Evolutionary conservation across 1,284 basidiomycete genomes (phyloP), one percentile per base, ranked within the genome.

Genomic region (Boletus putidus): DNA sequence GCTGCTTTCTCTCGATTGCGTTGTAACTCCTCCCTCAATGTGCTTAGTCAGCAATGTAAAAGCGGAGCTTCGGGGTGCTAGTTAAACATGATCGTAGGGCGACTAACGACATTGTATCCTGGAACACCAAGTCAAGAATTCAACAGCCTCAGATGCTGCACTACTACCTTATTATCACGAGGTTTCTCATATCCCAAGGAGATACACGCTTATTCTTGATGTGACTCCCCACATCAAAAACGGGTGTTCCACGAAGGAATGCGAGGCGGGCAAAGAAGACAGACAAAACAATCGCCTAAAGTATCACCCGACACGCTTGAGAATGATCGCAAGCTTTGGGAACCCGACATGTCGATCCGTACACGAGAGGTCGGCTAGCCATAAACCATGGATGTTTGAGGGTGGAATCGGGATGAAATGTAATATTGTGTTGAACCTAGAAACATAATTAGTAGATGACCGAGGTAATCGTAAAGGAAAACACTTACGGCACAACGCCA

Each of bases 221-320:
- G 27, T 70, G 68, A 53, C 16, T 59, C 56, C n/a, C 23, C 44
- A 6, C 47, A 43, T 25, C 71, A 65, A 43, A 67, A 62, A 10
- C 57, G 59, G 15, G 71, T 66, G 29, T 53, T 61, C 68, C 71
- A 73, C 23, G 70, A 72, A 43, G 70, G 70, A 46, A 70, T 63
- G 16, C 67, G 60, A 51, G 68, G 66, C 49, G 70, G 68, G 42
- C 71, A 70, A 39, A 55, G 58, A 33, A 70, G 70, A 47, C 68
- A 70, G 44, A 65, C 35, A 47, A 60, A 67, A 44, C 70, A 60
- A 47, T 67, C 65, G 10, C 58, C 29, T 4, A 65, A 47, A 12
- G 45, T 45, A 27, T 50, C 33, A 27, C 53, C 60, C 12, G 55
- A 45, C 16, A 23, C 4, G 18, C 42, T 58, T 35, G 55, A 37